These are phyloP conservation scores for Craterostigma plantagineum DNA, from an alignment of 257 asterid genomes.

Conservation along the genomic window DNA sequence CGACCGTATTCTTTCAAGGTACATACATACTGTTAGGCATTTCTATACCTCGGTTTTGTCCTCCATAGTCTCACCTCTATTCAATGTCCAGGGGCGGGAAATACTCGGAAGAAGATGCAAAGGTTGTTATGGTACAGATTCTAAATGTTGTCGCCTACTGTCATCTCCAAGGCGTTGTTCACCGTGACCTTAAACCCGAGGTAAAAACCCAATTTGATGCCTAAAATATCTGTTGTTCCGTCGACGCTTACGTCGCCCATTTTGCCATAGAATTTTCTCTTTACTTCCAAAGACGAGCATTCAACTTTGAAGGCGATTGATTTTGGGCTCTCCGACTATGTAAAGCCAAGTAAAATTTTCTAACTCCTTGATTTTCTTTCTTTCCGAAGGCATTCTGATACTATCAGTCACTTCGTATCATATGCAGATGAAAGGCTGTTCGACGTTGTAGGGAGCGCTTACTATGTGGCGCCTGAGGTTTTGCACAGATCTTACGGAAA, in stretches of 20 bases:
- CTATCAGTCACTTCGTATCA: no score
- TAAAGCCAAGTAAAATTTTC: conserved; percentile 54
- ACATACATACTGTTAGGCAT: no score
- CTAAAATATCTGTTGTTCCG: no score
- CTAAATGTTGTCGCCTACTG: conserved; percentile 35
- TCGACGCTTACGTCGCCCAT: no score
- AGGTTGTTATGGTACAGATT: conserved; percentile 37
- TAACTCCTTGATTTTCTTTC: conserved; percentile 5
- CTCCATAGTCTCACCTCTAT: no score
- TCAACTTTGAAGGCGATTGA: conserved; percentile 61
- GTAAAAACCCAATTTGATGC: conserved; percentile 20
- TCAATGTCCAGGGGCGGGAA: conserved; percentile 78
- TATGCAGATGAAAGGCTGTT: conserved; percentile 57
- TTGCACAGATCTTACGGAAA: conserved; percentile 58
- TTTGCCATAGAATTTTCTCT: conserved; percentile 50
- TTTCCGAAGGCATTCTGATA: no score
- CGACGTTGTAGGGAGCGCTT: conserved; percentile 73
- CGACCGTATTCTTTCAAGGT: conserved; percentile 40
- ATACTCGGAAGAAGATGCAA: conserved; percentile 50
- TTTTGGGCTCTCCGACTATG: conserved; percentile 72
- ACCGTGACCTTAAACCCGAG: conserved; percentile 67
- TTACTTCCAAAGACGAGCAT: conserved; percentile 31
- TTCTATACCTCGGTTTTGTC: no score
- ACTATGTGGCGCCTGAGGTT: conserved; percentile 75
- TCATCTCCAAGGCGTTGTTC: conserved; percentile 74